phyloP scores from a whole-genome alignment of 2,329 filamentous ascomycete genomes.

The Fusarium coicis region DNA sequence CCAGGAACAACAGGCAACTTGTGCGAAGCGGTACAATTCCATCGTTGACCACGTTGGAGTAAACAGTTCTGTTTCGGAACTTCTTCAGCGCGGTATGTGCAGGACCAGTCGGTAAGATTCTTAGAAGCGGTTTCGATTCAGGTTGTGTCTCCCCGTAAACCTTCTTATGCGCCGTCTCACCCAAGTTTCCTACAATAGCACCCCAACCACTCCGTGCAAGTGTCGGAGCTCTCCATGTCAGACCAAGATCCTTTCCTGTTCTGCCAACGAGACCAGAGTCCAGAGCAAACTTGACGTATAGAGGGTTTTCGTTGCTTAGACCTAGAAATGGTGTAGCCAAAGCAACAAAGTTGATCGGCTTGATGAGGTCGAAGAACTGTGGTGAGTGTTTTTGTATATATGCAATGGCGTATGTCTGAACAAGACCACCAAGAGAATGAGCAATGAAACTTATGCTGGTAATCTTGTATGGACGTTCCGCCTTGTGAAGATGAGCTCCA shows the following conservation, averaged over 20 bases:
- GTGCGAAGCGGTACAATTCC: slow-evolving; percentile 95
- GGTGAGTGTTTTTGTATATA: slow-evolving; percentile 98
- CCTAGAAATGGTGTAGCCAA: slow-evolving; percentile 90
- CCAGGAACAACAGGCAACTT: slow-evolving; percentile 94
- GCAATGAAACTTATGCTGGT: slow-evolving; percentile 96
- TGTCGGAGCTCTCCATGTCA: slow-evolving; percentile 93
- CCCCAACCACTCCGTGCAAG: slow-evolving; percentile 88
- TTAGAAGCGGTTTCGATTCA: slow-evolving; percentile 86
- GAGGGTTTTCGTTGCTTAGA: slow-evolving; percentile 94
- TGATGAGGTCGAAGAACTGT: slow-evolving; percentile 85
- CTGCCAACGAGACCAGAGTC: slow-evolving; percentile 97
- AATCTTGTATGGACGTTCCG: slow-evolving; percentile 77
- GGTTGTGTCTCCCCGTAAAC: slow-evolving; percentile 61
- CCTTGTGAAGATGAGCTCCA: slow-evolving; percentile 62
- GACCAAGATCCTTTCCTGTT: slow-evolving; percentile 91
- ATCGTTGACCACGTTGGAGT: slow-evolving; percentile 98
- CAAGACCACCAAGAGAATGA: slow-evolving; percentile 88
- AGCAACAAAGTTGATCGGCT: slow-evolving; percentile 89
- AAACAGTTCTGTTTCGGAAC: slow-evolving; percentile 91
- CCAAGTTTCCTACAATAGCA: slow-evolving; percentile 84
- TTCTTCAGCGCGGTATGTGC: slow-evolving; percentile 87
- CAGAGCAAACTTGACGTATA: slow-evolving; percentile 96
- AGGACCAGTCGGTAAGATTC: slow-evolving; percentile 90
- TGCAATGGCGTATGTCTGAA: slow-evolving; percentile 94
- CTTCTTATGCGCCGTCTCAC: slow-evolving; percentile 54